phyloP scores from a whole-genome alignment of 2,329 filamentous ascomycete genomes.

The Colletotrichum caudatum region DNA sequence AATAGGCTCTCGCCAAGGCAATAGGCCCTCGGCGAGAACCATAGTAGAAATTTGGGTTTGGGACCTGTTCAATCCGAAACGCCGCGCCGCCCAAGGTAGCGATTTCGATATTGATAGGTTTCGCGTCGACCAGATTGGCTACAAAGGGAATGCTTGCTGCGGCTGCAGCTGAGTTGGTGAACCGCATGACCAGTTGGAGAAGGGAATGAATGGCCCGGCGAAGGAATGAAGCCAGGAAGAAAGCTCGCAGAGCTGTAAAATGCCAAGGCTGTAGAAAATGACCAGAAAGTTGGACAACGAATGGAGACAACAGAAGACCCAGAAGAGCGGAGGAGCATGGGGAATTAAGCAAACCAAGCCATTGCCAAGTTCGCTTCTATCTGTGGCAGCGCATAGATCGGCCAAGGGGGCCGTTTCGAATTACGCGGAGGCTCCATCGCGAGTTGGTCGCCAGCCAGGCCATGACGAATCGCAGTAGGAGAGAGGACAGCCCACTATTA shows the following conservation, averaged over 20 bases:
- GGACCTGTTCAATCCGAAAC: conserved; percentile 55
- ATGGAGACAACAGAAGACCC: background rate
- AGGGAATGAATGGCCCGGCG: conserved; percentile 32
- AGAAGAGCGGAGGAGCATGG: conserved; percentile 17
- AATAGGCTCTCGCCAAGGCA: conserved; percentile 54
- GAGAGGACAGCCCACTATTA: background rate
- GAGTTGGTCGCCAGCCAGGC: conserved; percentile 15
- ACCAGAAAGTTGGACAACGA: background rate
- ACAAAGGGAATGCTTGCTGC: conserved; percentile 46
- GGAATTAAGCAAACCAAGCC: conserved; percentile 40
- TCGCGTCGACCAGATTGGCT: conserved; percentile 46
- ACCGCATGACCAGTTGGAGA: conserved; percentile 49
- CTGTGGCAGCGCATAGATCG: conserved; percentile 33
- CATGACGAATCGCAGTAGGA: conserved; percentile 19
- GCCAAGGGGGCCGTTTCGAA: conserved; percentile 32
- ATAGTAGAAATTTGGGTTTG: conserved; percentile 52
- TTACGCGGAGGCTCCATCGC: conserved; percentile 12
- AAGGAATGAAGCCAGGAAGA: conserved; percentile 41
- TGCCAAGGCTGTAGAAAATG: background rate
- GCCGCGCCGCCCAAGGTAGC: conserved; percentile 54
- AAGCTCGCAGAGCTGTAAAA: conserved; percentile 38
- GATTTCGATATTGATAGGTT: conserved; percentile 48
- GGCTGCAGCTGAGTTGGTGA: conserved; percentile 48
- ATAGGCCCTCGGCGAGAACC: conserved; percentile 52
- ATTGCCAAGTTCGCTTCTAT: conserved; percentile 38